Evolutionary conservation across 2,329 filamentous ascomycete species (phyloP), one percentile per base, ranked within the genome.

Genomic region (Penicillium sp.): DNA sequence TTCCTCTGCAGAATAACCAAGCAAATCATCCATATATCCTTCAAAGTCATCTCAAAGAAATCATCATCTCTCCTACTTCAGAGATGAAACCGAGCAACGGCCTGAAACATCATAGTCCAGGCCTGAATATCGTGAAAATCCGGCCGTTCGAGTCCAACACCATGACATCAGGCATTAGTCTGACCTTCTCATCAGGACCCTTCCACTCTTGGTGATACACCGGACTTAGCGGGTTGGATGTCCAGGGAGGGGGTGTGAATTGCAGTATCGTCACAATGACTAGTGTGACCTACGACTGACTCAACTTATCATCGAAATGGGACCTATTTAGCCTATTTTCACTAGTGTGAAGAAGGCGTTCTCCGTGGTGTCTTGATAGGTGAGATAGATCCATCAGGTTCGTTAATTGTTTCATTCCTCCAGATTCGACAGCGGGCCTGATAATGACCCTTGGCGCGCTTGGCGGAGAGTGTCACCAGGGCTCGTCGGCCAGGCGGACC

Each of bases 391-490:
- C n/a, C 7, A 11, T 16, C 2, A 19, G 40, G 10, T n/a, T 25
- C 19, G 19, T 22, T 22, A 22, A 22, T 22, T 22, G 19, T 22
- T 22, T 22, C 19, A 22, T 22, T 22, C 16, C 26, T 13, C 25
- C 42, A 45, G 42, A n/a, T 28, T 6, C 45, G 25, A 26, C 7
- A 30, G 13, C 14, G 45, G 45, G 14, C 25, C 14, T 28, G 59
- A 62, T 28, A 57, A 62, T 64, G 56, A 40, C 14, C 64, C 57
- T 64, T 65, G 59, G 64, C 59, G 40, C 22, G 45, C 64, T 65
- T 62, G 64, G 64, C 64, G 43, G 35, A 30, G 28, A 26, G 19
- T 46, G 7, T 28, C 14, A 16, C 22, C 13, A 13, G 22, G 11
- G 26, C 30, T 49, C 4, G n/a, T 51, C 28, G 26, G 46, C 46